These are phyloP conservation scores for Plectosphaerella sp. DNA, from an alignment of 2,329 filamentous ascomycete species.

Conservation along the genomic window DNA sequence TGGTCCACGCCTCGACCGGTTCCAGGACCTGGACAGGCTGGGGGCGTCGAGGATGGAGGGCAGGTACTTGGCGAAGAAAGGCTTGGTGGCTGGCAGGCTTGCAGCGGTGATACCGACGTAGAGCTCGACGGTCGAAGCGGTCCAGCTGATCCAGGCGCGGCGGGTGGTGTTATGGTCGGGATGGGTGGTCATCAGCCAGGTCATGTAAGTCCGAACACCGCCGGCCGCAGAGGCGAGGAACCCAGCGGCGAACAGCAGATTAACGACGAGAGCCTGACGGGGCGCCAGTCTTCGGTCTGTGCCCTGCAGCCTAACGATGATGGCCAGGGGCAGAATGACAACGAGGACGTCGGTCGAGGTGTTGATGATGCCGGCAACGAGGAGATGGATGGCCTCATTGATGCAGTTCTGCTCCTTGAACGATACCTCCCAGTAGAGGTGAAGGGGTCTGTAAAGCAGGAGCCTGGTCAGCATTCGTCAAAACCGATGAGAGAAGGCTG, in stretches of 20 bases:
- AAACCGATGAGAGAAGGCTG: neutral
- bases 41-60: slow-evolving; percentile 13
- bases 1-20: neutral
- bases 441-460: slow-evolving; percentile 25
- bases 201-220: slow-evolving; percentile 30
- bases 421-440: slow-evolving; percentile 31
- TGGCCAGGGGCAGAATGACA: slow-evolving; percentile 46
- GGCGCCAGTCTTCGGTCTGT: slow-evolving; percentile 35
- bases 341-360: slow-evolving; percentile 54
- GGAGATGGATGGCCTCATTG: slow-evolving; percentile 44
- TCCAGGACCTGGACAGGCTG: neutral
- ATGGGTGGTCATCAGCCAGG: slow-evolving; percentile 20
- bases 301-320: slow-evolving; percentile 26
- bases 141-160: slow-evolving; percentile 28
- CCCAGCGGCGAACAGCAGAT: slow-evolving; percentile 44
- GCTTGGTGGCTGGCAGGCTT: slow-evolving; percentile 38
- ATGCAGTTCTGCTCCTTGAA: slow-evolving; percentile 33
- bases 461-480: slow-evolving; percentile 8
- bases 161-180: slow-evolving; percentile 27
- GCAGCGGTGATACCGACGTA: slow-evolving; percentile 40
- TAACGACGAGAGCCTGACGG: slow-evolving; percentile 40
- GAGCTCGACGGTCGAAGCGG: slow-evolving; percentile 32
- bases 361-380: slow-evolving; percentile 53
- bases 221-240: slow-evolving; percentile 38
- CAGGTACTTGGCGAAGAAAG: slow-evolving; percentile 34